Percentiles rank a stretch among this genome's conserved stretches.
These are phyloP conservation scores for Stenocarpella maydis DNA, from an alignment of 2,329 filamentous ascomycete species.

Conservation along the genomic window DNA sequence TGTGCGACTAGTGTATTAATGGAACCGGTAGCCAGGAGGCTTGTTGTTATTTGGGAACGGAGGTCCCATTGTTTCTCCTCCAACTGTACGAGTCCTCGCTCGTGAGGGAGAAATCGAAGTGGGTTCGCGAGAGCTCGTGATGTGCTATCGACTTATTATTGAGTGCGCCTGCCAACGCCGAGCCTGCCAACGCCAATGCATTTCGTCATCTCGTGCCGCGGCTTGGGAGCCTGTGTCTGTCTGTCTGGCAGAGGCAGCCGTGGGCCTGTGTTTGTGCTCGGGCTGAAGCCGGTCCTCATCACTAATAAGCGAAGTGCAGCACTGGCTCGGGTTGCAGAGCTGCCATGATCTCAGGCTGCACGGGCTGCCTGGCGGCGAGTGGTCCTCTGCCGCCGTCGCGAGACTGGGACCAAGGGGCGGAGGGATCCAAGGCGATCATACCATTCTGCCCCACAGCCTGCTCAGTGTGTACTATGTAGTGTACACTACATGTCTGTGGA, in stretches of 20 bases:
- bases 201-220: slow-evolving; percentile 8
- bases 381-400: too few species aligned
- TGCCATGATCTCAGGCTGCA: slow-evolving; percentile 1
- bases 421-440: not conserved
- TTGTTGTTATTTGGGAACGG: not conserved
- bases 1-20: not conserved
- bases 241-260: not conserved
- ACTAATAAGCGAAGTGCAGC: not conserved
- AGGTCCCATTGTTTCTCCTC: not conserved
- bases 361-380: not conserved
- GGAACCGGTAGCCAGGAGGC: not conserved
- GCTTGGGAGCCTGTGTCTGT: not conserved
- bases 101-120: not conserved
- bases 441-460: not conserved
- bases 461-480: too few species aligned
- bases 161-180: not conserved
- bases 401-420: not conserved
- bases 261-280: not conserved
- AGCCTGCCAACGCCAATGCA: not conserved
- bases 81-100: not conserved
- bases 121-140: slow-evolving; percentile 1
- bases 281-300: not conserved
- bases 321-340: not conserved
- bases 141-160: not conserved
- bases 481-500: slow-evolving; percentile 1